A percentile compares a stretch with the other conserved stretches of the same genome.
Conservation (phyloP, 495 filamentous ascomycete genomes). For the Neurospora cerealis region DNA sequence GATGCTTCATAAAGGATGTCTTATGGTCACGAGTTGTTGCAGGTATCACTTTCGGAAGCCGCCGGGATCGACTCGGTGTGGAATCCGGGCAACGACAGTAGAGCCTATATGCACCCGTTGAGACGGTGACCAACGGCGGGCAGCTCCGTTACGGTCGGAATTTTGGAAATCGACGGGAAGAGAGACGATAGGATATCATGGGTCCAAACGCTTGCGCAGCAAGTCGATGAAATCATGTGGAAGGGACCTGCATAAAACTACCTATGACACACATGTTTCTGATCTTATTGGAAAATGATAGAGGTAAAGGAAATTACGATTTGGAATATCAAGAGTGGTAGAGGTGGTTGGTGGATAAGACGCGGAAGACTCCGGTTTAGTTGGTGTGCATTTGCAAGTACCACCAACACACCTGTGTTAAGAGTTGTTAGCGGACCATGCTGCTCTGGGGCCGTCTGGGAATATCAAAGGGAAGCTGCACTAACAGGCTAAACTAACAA, state of each 20-base stretch:
- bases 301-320: neutral
- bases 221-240: neutral
- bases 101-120: neutral
- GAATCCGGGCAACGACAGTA: neutral
- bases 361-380: neutral
- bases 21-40: neutral
- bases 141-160: neutral
- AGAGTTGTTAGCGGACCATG: neutral
- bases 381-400: neutral
- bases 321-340: neutral
- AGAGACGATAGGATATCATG: neutral
- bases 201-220: neutral
- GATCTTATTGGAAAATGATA: neutral
- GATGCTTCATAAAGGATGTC: neutral
- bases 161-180: neutral
- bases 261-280: neutral
- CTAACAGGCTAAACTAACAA: neutral
- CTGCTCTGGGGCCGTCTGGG: neutral
- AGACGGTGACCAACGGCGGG: neutral
- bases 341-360: neutral
- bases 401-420: neutral
- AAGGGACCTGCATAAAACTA: neutral
- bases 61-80: neutral
- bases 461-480: neutral
- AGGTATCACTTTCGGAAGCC: conserved; percentile 5